A percentile compares a stretch with the other conserved stretches of the same genome.
phyloP scores from a whole-genome alignment of 805 yeast genomes.

The Yarrowia sp. region DNA sequence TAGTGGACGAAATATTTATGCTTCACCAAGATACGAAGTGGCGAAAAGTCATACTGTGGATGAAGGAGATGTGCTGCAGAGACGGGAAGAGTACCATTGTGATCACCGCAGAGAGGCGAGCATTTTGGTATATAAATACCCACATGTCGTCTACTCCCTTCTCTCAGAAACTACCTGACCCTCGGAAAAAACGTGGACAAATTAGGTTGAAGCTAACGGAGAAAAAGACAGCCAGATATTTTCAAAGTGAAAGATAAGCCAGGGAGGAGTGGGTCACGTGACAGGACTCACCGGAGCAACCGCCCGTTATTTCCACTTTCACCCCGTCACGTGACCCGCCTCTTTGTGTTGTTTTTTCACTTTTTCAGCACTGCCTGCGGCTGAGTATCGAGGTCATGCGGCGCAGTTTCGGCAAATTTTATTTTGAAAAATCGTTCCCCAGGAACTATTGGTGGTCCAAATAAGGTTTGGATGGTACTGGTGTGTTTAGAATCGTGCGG shows the following conservation, averaged over 20 bases:
- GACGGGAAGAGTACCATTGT: background rate
- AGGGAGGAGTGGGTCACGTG: too few species aligned
- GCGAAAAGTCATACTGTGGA: background rate
- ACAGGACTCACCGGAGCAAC: too few species aligned
- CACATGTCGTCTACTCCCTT: too few species aligned
- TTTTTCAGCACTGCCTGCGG: background rate
- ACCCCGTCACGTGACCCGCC: background rate
- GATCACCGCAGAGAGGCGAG: background rate
- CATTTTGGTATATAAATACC: too few species aligned
- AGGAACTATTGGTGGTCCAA: background rate
- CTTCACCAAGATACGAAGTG: background rate
- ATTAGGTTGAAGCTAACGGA: too few species aligned
- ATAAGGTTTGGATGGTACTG: background rate
- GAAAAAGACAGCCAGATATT: too few species aligned
- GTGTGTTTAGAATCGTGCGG: background rate
- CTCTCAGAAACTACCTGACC: too few species aligned
- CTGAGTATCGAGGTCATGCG: slow-evolving; percentile 18
- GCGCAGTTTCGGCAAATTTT: background rate
- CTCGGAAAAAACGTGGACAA: too few species aligned
- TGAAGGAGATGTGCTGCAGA: background rate
- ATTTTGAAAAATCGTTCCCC: background rate
- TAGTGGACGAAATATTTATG: slow-evolving; percentile 3
- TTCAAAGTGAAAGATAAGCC: too few species aligned
- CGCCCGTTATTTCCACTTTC: too few species aligned
- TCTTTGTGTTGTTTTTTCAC: too few species aligned